Base-by-base conservation (phyloP, 805 yeast species). In the Maudiozyma saulgeensis region DNA sequence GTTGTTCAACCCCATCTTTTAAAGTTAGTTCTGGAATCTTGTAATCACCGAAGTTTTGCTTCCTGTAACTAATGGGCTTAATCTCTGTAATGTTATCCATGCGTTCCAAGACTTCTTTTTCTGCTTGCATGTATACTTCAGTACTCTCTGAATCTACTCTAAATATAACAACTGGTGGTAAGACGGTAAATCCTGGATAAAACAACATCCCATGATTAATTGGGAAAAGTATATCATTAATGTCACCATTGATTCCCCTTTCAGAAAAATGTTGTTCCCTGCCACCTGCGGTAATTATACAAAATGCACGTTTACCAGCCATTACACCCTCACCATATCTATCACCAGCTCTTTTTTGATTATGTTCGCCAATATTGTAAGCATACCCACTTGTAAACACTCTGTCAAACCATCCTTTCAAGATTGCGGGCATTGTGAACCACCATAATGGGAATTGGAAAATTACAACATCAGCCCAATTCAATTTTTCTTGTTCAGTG, bases 401-500 rank as follows among this genome's bases (percentile, higher is more conserved):
- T 25, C 66, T 53, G 4, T 61, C 67, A 25, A 63, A 45, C 63
- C 66, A 63, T 12, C 67, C 66, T 38, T 60, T 64, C 25, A 63
- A 44, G 38, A 62, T 62, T 11, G 66, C 64, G 6, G 64, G 67
- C 61, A 63, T 53, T 2, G 51, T 34, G 46, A 49, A 62, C 66
- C 68, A 64, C 67, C 68, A 64, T 2, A 60, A 18, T 23, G 67
- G 67, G 51, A 62, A 62, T 40, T 53, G 60, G 32, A 61, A 55
- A 25, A 64, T 52, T 9, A 63, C 51, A 4, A 47, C 15, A 47
- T 62, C 68, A n/a, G 64, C 64, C 67, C 67, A 64, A 19, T 46
- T 26, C 5, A 61, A 49, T 39, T 63, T 63, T 39, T 58, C 56
- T 40, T 64, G 68, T 46, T 59, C 68, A 6, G 37, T 50, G 25